A percentile compares a stretch with the other conserved stretches of the same genome.
phyloP scores from a whole-genome alignment of 2,329 filamentous ascomycete species.

The Xylaria sp. region DNA sequence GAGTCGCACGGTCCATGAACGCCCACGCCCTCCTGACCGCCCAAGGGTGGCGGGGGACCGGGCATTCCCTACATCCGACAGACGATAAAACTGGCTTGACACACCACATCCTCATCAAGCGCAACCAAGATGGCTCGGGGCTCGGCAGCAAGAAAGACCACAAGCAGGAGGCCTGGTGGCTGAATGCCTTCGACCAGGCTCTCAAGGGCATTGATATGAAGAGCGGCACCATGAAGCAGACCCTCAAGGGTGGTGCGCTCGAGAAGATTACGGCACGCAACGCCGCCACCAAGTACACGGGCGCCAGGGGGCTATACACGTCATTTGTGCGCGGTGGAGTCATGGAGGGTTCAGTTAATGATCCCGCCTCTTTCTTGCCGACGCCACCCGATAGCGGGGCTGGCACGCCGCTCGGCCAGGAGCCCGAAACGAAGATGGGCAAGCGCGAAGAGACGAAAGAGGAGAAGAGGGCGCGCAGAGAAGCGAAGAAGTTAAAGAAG shows the following conservation, averaged over 20 bases:
- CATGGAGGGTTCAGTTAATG: conserved; percentile 74
- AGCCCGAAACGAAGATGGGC: conserved; percentile 44
- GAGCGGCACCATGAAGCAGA: conserved; percentile 66
- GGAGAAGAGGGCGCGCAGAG: conserved; percentile 46
- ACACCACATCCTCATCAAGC: conserved; percentile 83
- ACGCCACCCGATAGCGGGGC: conserved; percentile 49
- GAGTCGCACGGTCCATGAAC: conserved; percentile 69
- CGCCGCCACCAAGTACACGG: conserved; percentile 64
- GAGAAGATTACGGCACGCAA: conserved; percentile 63
- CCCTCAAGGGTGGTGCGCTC: conserved; percentile 61
- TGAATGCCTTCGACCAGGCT: conserved; percentile 92
- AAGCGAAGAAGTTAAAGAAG: conserved; percentile 48
- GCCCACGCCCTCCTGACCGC: conserved; percentile 82
- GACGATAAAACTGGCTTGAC: conserved; percentile 79
- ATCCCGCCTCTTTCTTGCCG: conserved; percentile 39
- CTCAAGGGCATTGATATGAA: conserved; percentile 79
- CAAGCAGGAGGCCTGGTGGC: conserved; percentile 92
- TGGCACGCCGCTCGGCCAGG: conserved; percentile 47
- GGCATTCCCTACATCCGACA: conserved; percentile 84
- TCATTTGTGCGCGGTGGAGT: conserved; percentile 86
- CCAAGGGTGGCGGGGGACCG: conserved; percentile 90
- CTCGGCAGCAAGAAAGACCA: conserved; percentile 79
- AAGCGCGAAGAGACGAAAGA: conserved; percentile 43
- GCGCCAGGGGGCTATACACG: conserved; percentile 75
- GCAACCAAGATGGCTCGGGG: conserved; percentile 83